Evolutionary conservation across 2,329 filamentous ascomycete genomes (phyloP), one percentile per base, ranked within the genome.

Genomic region (Botryotinia globosa): DNA sequence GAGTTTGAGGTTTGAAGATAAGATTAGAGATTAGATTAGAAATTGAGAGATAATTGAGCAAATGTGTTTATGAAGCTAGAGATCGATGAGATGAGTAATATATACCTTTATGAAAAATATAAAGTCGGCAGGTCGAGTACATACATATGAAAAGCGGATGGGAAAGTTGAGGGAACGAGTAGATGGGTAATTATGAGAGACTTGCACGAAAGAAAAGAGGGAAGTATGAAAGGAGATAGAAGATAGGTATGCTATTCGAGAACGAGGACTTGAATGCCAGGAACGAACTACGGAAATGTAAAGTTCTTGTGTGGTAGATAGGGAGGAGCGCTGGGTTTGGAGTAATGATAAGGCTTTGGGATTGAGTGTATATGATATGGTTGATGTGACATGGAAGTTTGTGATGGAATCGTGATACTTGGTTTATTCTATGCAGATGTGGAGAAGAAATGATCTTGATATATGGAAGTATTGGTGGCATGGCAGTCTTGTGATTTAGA

Each of bases 321-420:
- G 12, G 2, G 22, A 8, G 10, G n/a, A n/a, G n/a, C n/a, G n/a
- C n/a, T n/a, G n/a, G n/a, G n/a, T n/a, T n/a, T n/a, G n/a, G n/a
- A n/a, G n/a, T n/a, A n/a, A 3, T 4, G 25, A n/a, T 51, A 0
- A 6, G 25, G 8, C n/a, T n/a, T 1, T 14, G 5, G 4, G 25
- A 14, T n/a, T 14, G 12, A n/a, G 10, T 3, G 22, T 0, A 3
- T 3, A 6, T n/a, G 7, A 6, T 1, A 14, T 5, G 2, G 10
- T n/a, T 5, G 25, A 0, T 51, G 10, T n/a, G 12, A 4, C 12
- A n/a, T 10, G 22, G 4, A 51, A 14, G 1, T n/a, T 51, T 12
- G 45, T 14, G 1, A 9, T 25, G 45, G 22, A 51, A 25, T 51
- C 45, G 12, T 51, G 22, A 51, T 51, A n/a, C 4, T n/a, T n/a